Evolutionary conservation across 345 rosid species (phyloP).

Genomic region (Lepidium sativum): DNA sequence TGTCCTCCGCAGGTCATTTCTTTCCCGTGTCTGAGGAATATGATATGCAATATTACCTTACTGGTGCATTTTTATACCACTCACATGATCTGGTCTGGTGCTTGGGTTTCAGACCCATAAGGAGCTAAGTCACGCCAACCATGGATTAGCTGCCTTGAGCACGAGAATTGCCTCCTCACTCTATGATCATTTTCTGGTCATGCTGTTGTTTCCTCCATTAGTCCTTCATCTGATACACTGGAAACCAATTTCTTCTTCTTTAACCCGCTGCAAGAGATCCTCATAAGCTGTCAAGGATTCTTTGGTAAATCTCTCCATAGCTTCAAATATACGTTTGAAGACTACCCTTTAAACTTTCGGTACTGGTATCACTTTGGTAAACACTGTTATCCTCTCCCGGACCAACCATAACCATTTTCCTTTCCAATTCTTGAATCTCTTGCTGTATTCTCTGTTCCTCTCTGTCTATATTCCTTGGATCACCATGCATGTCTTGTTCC

Average conservation of each 20-base stretch:
- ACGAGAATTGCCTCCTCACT: neutral
- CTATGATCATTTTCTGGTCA: too few relatives aligned
- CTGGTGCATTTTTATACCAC: neutral
- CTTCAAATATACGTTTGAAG: conserved; percentile 63
- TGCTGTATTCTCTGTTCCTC: conserved; percentile 77
- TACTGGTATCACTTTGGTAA: conserved; percentile 64
- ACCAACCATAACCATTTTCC: conserved; percentile 43
- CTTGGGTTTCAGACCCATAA: neutral
- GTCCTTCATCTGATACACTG: conserved; percentile 32
- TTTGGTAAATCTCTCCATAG: conserved; percentile 68
- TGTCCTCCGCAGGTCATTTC: neutral
- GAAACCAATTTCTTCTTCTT: conserved; percentile 47
- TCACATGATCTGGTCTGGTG: neutral
- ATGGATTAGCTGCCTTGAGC: neutral
- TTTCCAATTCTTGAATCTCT: conserved; percentile 79
- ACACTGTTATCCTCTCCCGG: conserved; percentile 30
- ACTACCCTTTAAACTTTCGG: conserved; percentile 49
- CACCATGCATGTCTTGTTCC: conserved; percentile 71
- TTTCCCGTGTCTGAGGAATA: neutral
- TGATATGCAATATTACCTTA: neutral
- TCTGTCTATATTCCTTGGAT: conserved; percentile 55
- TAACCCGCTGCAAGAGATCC: conserved; percentile 63
- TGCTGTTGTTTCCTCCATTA: conserved; percentile 7
- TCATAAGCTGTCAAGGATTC: conserved; percentile 58
- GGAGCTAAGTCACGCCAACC: neutral